A percentile compares a stretch with the other conserved stretches of the same genome.
phyloP scores from a whole-genome alignment of 1,284 basidiomycete species.

The Cutaneotrichosporon curvatum region DNA sequence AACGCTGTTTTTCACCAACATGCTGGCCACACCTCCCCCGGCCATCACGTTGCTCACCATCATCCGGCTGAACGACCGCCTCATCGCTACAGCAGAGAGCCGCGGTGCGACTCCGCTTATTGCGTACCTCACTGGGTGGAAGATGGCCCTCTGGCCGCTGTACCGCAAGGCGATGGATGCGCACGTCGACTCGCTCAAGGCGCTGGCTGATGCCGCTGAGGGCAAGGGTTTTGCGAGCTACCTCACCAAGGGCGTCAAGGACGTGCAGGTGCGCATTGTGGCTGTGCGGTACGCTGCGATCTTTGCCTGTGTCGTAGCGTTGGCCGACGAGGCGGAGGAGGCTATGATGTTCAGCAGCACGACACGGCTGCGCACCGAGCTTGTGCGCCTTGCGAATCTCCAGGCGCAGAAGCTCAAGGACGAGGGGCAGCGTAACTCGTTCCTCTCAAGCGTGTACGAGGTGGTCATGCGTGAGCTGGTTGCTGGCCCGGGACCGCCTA shows the following conservation, averaged over 20 bases:
- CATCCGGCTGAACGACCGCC: conserved; percentile 75
- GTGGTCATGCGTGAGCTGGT: conserved; percentile 67
- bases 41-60: conserved; percentile 71
- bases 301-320: conserved; percentile 69
- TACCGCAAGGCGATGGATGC: conserved; percentile 84
- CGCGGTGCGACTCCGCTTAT: conserved; percentile 71
- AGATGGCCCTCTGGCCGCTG: conserved; percentile 79
- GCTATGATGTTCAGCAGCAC: conserved; percentile 90
- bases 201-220: conserved; percentile 64
- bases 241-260: conserved; percentile 61
- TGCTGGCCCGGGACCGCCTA: conserved; percentile 49
- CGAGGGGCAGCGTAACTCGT: conserved; percentile 55
- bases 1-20: conserved; percentile 44
- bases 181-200: conserved; percentile 70
- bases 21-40: conserved; percentile 53
- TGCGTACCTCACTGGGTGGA: conserved; percentile 66
- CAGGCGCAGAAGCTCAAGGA: conserved; percentile 63
- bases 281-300: conserved; percentile 63
- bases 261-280: conserved; percentile 55
- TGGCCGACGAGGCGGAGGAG: conserved; percentile 77
- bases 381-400: conserved; percentile 66
- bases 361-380: conserved; percentile 73
- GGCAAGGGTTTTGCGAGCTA: conserved; percentile 40
- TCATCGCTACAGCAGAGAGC: conserved; percentile 63
- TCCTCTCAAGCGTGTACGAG: conserved; percentile 67